Base-by-base conservation (phyloP, 352 stramenopile genomes). In the Globisporangium barbulae region DNA sequence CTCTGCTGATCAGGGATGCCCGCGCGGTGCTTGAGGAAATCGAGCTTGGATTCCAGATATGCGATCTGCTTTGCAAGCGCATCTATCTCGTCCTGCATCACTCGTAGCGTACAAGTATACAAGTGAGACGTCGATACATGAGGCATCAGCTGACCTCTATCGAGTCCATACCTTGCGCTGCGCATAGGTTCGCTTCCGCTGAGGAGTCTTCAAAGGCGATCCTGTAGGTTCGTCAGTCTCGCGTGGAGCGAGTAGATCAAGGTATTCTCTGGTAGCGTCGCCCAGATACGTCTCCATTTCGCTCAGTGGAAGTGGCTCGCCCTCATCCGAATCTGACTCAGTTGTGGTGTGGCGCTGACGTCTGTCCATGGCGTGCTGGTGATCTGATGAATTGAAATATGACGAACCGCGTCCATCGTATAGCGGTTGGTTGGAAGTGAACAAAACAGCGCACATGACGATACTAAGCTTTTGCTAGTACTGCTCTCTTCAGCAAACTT, bases 141-240 rank as follows among this genome's bases (percentile, higher is more conserved):
- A 37, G 5, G 1, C 3, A 21, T 42, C 53, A 49, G 10, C n/a
- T 15, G 25, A 21, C 19, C 21, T 28, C 30, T 45, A 48, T 33
- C 21, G 21, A 17, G 30, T 28, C 7, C 5, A 10, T 53, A 61
- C 55, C 55, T 61, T 61, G 55, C 55, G 55, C 55, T 61, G 37
- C 9, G 35, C 39, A 8, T 61, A 61, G 37, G 55, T 52, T 52
- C 55, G 55, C 25, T 61, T 61, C 6, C 55, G 55, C 17, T 61
- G 55, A 21, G 42, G 35, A 9, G 15, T 19, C n/a, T 39, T 61
- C 12, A 28, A 6, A 13, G 19, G 30, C 19, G 12, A 42, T 1
- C 10, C 19, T 0, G 17, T 2, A 0, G 30, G 0, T 19, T 25
- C 37, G 17, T 61, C 55, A 9, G 10, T 7, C 25, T 52, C 39